These are phyloP conservation scores for Globisporangium parvum DNA, from an alignment of 352 stramenopile genomes.

Conservation along the genomic window DNA sequence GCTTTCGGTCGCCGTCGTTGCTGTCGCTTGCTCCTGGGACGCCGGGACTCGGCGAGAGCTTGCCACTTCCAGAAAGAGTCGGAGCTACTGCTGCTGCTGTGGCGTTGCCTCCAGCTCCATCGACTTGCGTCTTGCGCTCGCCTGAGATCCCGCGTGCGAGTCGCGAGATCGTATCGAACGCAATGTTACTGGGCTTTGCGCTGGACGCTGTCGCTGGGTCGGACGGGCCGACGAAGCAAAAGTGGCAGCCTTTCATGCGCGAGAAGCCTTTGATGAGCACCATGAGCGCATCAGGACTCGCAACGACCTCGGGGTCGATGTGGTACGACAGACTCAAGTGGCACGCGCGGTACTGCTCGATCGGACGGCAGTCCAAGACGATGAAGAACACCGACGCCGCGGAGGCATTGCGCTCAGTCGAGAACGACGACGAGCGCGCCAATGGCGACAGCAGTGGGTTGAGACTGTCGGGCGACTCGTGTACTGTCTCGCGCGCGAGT, in stretches of 20 bases:
- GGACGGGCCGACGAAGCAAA: conserved; percentile 80
- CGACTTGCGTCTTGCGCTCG: conserved; percentile 25
- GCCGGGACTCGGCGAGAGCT: not conserved
- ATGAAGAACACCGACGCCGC: conserved; percentile 64
- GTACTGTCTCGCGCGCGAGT: not conserved
- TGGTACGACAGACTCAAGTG: conserved; percentile 85
- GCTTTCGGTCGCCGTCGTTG: conserved; percentile 20
- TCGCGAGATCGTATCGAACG: conserved; percentile 46
- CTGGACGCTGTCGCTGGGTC: conserved; percentile 10
- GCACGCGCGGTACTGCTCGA: conserved; percentile 70
- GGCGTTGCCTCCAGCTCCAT: too few species aligned
- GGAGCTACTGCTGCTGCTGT: too few species aligned
- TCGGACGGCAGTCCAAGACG: conserved; percentile 72
- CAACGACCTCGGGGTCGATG: conserved; percentile 74
- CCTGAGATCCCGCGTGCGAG: conserved; percentile 53
- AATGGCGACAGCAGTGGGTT: conserved; percentile 31
- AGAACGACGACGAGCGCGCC: conserved; percentile 24
- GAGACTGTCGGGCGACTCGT: conserved; percentile 10
- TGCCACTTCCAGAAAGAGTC: not conserved
- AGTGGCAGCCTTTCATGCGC: conserved; percentile 86
- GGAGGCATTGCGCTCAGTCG: conserved; percentile 27
- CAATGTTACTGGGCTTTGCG: conserved; percentile 24
- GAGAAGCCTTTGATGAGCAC: conserved; percentile 76
- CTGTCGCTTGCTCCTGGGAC: conserved; percentile 17
- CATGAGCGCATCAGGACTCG: conserved; percentile 60